Conservation (phyloP, 345 rosid species). For the Isatis tinctoria region DNA sequence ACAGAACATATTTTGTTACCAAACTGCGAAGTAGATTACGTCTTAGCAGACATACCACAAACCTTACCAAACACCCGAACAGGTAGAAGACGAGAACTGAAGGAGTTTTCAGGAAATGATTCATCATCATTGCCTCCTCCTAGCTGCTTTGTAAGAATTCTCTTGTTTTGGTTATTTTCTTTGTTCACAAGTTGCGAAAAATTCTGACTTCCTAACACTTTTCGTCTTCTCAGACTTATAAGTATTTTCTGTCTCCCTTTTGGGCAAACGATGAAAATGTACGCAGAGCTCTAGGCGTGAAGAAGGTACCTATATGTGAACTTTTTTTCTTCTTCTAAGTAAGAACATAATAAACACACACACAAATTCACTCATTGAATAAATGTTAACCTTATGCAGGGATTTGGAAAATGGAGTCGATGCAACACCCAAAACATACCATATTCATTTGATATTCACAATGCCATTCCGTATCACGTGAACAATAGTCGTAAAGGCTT, state of each 20-base stretch:
- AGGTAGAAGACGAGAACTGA: slow-evolving; percentile 11
- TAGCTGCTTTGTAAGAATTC: slow-evolving; percentile 23
- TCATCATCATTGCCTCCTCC: slow-evolving; percentile 28
- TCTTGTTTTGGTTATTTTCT: background rate
- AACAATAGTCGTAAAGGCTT: slow-evolving; percentile 29
- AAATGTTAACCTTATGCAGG: slow-evolving; percentile 4
- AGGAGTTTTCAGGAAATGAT: slow-evolving; percentile 17
- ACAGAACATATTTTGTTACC: slow-evolving; percentile 16
- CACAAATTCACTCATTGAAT: background rate
- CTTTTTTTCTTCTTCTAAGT: background rate
- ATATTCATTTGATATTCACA: background rate
- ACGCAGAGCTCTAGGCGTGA: slow-evolving; percentile 31
- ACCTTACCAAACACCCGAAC: slow-evolving; percentile 8
- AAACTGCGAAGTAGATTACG: slow-evolving; percentile 23
- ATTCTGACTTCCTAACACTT: background rate
- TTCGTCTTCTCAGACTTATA: slow-evolving; percentile 17
- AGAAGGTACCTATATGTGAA: slow-evolving; percentile 12
- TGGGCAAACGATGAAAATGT: slow-evolving; percentile 37
- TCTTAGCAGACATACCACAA: background rate
- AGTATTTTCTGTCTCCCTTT: slow-evolving; percentile 27
- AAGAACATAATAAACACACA: background rate
- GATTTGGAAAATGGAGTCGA: slow-evolving; percentile 17
- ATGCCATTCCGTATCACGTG: slow-evolving; percentile 6
- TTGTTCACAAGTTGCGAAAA: background rate
- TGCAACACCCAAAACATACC: slow-evolving; percentile 26